Conservation (phyloP, 805 yeast genomes). For the Phaffomyces antillensis region DNA sequence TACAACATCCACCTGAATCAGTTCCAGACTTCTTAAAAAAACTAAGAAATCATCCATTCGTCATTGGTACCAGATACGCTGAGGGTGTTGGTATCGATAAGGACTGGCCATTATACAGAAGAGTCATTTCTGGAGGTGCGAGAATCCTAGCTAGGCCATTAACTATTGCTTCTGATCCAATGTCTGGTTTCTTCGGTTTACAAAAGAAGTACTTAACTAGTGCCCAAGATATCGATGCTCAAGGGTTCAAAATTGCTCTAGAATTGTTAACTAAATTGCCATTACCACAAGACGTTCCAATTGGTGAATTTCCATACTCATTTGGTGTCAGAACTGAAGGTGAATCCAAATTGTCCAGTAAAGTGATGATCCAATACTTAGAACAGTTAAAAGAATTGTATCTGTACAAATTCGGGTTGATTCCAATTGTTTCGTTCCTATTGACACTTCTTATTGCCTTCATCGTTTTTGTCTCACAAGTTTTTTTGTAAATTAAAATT, state of each 20-base stretch:
- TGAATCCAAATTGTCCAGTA: slow-evolving; percentile 42
- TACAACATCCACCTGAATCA: slow-evolving; percentile 47
- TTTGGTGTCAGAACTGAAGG: slow-evolving; percentile 51
- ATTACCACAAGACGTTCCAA: slow-evolving; percentile 28
- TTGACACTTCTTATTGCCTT: slow-evolving; percentile 25
- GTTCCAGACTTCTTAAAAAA: slow-evolving; percentile 38
- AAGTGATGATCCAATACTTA: slow-evolving; percentile 41
- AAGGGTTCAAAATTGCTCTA: slow-evolving; percentile 44
- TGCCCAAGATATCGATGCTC: slow-evolving; percentile 31
- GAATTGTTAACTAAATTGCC: slow-evolving; percentile 42
- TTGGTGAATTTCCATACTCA: slow-evolving; percentile 44
- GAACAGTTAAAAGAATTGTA: slow-evolving; percentile 41
- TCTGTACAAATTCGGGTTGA: slow-evolving; percentile 37
- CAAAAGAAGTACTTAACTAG: slow-evolving; percentile 35
- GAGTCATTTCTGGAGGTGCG: slow-evolving; percentile 43
- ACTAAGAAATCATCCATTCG: slow-evolving; percentile 36
- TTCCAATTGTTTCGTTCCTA: slow-evolving; percentile 28
- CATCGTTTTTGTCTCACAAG: slow-evolving; percentile 21
- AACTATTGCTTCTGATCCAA: slow-evolving; percentile 46
- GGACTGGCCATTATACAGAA: slow-evolving; percentile 46
- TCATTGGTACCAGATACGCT: slow-evolving; percentile 46
- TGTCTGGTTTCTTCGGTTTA: slow-evolving; percentile 46
- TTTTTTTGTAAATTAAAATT: slow-evolving; percentile 12
- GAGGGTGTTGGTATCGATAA: slow-evolving; percentile 48
- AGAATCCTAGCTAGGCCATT: slow-evolving; percentile 42